A percentile compares a stretch with the other conserved stretches of the same genome.
These are phyloP conservation scores for Incumbomyces lentus DNA, from an alignment of 2,329 filamentous ascomycete species.

Conservation along the genomic window DNA sequence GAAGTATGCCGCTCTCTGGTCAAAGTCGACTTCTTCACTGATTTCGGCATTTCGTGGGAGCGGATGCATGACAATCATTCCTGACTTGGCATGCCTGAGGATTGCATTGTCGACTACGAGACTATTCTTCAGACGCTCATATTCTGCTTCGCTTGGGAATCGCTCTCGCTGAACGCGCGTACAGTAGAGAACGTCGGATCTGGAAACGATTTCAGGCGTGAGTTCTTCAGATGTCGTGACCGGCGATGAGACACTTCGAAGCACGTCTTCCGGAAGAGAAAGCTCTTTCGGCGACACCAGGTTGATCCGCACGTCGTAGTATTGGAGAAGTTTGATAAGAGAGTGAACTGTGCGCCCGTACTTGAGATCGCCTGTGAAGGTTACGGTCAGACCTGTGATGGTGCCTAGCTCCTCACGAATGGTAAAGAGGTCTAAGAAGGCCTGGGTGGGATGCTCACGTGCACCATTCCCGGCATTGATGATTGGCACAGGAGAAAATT, in stretches of 20 bases:
- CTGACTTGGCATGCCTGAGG: constrained; percentile 79
- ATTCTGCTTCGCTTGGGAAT: constrained; percentile 70
- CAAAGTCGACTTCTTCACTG: constrained; percentile 91
- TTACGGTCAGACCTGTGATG: constrained; percentile 89
- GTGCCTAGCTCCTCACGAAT: constrained; percentile 96
- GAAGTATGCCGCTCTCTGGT: constrained; percentile 94
- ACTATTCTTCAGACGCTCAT: constrained; percentile 76
- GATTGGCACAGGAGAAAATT: constrained; percentile 80
- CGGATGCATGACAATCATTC: constrained; percentile 92
- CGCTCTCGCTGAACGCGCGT: constrained; percentile 95
- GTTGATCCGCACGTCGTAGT: constrained; percentile 92
- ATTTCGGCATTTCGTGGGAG: constrained; percentile 90
- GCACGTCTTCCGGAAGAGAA: constrained; percentile 62
- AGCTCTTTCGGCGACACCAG: constrained; percentile 76
- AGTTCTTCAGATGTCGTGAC: constrained; percentile 64
- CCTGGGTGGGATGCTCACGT: constrained; percentile 93
- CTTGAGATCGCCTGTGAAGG: constrained; percentile 84
- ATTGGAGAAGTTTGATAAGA: constrained; percentile 80
- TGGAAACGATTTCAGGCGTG: constrained; percentile 75
- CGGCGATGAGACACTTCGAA: constrained; percentile 63
- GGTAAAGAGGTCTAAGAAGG: constrained; percentile 94
- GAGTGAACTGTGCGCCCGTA: constrained; percentile 95
- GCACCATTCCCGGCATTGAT: constrained; percentile 97
- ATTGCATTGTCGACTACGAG: constrained; percentile 86
- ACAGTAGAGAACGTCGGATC: constrained; percentile 89